Conservation (phyloP, 345 rosid genomes). For the Mallotus nudiflorus region DNA sequence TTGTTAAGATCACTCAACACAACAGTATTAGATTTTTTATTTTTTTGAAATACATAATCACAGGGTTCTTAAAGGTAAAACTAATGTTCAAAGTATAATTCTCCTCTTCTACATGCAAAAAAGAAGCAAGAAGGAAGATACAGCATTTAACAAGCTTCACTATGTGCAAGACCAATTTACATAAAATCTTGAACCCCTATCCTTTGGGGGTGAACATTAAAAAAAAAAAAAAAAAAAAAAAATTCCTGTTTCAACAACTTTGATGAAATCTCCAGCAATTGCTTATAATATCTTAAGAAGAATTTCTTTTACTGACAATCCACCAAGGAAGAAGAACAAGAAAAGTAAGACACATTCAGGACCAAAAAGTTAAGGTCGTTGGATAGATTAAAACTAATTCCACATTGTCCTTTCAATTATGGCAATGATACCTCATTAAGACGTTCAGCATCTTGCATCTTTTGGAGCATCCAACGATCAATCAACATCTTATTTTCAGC, state of each 20-base stretch:
- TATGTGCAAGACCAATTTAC: background rate
- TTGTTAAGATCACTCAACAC: background rate
- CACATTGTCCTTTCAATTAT: constrained; percentile 4
- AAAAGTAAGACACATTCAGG: no score
- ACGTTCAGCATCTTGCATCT: constrained; percentile 97
- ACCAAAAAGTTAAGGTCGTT: no score
- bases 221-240: background rate
- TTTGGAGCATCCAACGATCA: constrained; percentile 97
- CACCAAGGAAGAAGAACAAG: no score
- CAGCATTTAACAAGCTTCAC: background rate
- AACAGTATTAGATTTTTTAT: background rate
- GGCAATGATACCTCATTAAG: constrained; percentile 74
- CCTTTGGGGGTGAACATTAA: constrained; percentile 2
- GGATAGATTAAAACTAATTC: background rate
- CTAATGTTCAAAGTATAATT: no score
- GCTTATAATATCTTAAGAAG: background rate
- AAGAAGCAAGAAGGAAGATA: background rate
- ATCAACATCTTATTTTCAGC: constrained; percentile 84
- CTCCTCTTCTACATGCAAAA: background rate
- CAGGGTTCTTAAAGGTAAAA: background rate
- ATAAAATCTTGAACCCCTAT: background rate
- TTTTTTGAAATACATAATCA: background rate
- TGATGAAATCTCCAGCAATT: background rate
- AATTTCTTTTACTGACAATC: no score
- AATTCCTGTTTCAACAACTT: background rate